Evolutionary conservation across 768 basidiomycete species (phyloP).

Genomic region (Melanogaster broomeanus): DNA sequence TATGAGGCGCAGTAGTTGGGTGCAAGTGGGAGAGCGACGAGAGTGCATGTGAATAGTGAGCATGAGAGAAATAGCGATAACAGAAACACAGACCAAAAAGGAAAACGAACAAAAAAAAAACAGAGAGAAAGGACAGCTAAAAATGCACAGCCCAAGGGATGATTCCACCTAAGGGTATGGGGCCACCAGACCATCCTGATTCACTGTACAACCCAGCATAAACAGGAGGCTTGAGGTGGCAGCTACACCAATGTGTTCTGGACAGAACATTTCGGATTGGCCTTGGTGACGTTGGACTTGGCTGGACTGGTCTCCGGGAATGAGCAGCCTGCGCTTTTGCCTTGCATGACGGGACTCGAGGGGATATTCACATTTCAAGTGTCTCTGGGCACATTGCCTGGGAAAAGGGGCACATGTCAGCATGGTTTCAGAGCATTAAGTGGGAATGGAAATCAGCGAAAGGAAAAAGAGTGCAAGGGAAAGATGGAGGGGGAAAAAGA

Average conservation of each 20-base stretch:
- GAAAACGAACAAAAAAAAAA: no score
- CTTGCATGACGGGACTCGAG: conserved; percentile 69
- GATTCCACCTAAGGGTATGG: no score
- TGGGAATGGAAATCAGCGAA: conserved; percentile 3
- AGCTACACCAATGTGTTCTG: conserved; percentile 25
- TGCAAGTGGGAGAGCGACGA: conserved; percentile 14
- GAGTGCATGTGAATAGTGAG: conserved; percentile 24
- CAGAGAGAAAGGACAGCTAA: no score
- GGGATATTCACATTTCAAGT: conserved; percentile 72
- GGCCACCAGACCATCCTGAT: no score
- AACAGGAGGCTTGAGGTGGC: background rate
- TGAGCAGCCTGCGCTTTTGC: conserved; percentile 44
- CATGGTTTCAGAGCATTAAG: conserved; percentile 28
- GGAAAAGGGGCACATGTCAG: conserved; percentile 21
- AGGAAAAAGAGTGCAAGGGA: no score
- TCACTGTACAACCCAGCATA: no score
- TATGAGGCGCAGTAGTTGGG: conserved; percentile 30
- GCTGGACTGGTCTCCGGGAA: conserved; percentile 29
- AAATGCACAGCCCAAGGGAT: no score
- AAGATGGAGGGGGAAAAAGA: no score
- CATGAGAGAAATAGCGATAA: conserved; percentile 8
- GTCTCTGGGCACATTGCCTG: conserved; percentile 74
- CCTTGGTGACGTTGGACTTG: conserved; percentile 21
- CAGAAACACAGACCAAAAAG: no score
- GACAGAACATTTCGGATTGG: conserved; percentile 28